A percentile compares a stretch with the other conserved stretches of the same genome.
Evolutionary conservation across 345 rosid species (phyloP).

Genomic region (Eucalyptus globulus): DNA sequence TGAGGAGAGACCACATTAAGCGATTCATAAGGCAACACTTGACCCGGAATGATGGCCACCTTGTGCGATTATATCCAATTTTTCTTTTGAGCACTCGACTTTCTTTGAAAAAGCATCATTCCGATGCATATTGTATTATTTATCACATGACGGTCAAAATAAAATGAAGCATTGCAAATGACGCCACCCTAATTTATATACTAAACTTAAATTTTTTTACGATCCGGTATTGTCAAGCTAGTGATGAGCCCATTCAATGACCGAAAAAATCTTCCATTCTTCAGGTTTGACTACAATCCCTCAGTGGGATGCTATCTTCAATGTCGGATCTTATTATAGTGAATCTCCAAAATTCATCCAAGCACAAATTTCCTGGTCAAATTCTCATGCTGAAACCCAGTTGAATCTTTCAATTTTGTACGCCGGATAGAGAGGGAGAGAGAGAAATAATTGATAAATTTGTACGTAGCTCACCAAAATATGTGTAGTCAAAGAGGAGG

Average conservation of each 20-base stretch:
- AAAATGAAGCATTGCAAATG: neutral
- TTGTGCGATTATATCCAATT: neutral
- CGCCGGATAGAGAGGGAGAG: neutral
- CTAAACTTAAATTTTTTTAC: neutral
- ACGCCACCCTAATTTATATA: neutral
- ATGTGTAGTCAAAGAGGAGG: neutral
- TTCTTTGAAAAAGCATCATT: neutral
- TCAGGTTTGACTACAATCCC: neutral
- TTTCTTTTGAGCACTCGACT: neutral
- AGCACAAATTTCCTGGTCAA: neutral
- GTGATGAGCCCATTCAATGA: neutral
- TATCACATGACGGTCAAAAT: neutral
- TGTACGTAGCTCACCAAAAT: neutral
- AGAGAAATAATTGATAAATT: neutral
- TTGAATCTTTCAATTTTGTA: neutral
- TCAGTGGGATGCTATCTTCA: neutral
- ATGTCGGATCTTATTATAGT: neutral
- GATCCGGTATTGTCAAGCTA: neutral
- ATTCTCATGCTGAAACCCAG: neutral
- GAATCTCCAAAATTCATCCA: neutral
- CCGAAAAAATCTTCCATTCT: neutral
- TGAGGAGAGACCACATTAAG: neutral
- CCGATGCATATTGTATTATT: neutral
- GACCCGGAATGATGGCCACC: neutral
- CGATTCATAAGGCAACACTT: neutral